phyloP scores from a whole-genome alignment of 1,284 basidiomycete genomes.

The Apiotrichum porosum region DNA sequence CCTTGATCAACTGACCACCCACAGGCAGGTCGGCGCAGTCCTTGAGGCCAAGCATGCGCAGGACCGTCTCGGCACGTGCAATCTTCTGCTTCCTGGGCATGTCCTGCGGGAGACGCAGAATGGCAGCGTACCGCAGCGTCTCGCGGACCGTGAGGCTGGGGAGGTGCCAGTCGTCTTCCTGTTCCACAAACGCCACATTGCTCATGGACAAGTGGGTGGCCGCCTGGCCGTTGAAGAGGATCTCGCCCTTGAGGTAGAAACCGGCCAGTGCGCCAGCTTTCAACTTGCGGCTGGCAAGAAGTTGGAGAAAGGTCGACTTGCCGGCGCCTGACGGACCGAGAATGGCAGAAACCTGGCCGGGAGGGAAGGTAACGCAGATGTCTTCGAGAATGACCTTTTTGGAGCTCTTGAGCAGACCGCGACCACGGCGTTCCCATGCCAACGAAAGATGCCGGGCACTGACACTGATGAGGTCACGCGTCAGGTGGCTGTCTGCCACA shows the following conservation, averaged over 20 bases:
- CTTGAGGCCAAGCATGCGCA: constrained; percentile 53
- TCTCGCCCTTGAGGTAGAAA: constrained; percentile 40
- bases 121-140: constrained; percentile 53
- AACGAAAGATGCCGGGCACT: constrained; percentile 39
- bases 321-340: constrained; percentile 52
- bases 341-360: constrained; percentile 53
- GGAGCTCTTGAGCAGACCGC: constrained; percentile 23
- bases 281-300: constrained; percentile 49
- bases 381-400: constrained; percentile 50
- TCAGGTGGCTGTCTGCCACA: constrained; percentile 45
- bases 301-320: constrained; percentile 51
- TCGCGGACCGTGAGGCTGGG: constrained; percentile 51
- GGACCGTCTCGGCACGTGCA: constrained; percentile 53
- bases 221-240: constrained; percentile 45
- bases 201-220: constrained; percentile 32
- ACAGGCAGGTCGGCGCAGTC: constrained; percentile 56
- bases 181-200: constrained; percentile 54
- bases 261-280: constrained; percentile 42
- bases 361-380: constrained; percentile 49
- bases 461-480: constrained; percentile 46
- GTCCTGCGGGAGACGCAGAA: constrained; percentile 51
- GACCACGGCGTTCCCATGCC: constrained; percentile 35
- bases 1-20: constrained; percentile 53
- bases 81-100: constrained; percentile 50
- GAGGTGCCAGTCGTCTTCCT: constrained; percentile 54